Evolutionary conservation across 2,329 filamentous ascomycete genomes (phyloP).

Genomic region (Aureobasidium vineae): DNA sequence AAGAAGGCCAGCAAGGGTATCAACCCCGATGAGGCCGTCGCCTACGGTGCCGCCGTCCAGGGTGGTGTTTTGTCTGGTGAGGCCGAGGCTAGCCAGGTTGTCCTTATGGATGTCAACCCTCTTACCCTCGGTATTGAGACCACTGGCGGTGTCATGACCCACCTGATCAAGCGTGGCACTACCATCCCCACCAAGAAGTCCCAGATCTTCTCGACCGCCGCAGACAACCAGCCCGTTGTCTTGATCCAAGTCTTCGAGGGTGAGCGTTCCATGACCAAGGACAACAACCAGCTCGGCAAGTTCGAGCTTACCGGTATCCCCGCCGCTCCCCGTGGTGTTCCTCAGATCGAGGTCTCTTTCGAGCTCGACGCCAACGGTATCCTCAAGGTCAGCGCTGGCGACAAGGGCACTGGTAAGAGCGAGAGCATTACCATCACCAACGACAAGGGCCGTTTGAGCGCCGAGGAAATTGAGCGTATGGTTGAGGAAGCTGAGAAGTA

Average conservation of each 20-base stretch:
- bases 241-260: slow-evolving; percentile 95
- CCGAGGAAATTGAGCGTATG: slow-evolving; percentile 99
- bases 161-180: slow-evolving; percentile 92
- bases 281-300: slow-evolving; percentile 97
- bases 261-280: slow-evolving; percentile 90
- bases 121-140: slow-evolving; percentile 97
- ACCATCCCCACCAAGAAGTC: slow-evolving; percentile 94
- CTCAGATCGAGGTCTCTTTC: slow-evolving; percentile 97
- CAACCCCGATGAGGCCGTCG: slow-evolving; percentile 98
- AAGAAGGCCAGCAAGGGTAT: slow-evolving; percentile 99
- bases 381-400: slow-evolving; percentile 89
- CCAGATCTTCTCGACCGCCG: slow-evolving; percentile 95
- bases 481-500: slow-evolving; percentile 97
- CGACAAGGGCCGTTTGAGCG: slow-evolving; percentile 95
- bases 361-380: slow-evolving; percentile 99
- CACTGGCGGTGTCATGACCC: slow-evolving; percentile 96
- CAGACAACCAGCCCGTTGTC: slow-evolving; percentile 94
- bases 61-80: slow-evolving; percentile 92
- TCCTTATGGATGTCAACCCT: slow-evolving; percentile 97
- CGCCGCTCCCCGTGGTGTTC: slow-evolving; percentile 90
- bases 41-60: slow-evolving; percentile 95
- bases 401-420: slow-evolving; percentile 97
- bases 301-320: slow-evolving; percentile 97
- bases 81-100: slow-evolving; percentile 70
- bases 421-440: slow-evolving; percentile 99